Conservation (phyloP, 1,284 basidiomycete species). For the Apiotrichum veenhuisii region DNA sequence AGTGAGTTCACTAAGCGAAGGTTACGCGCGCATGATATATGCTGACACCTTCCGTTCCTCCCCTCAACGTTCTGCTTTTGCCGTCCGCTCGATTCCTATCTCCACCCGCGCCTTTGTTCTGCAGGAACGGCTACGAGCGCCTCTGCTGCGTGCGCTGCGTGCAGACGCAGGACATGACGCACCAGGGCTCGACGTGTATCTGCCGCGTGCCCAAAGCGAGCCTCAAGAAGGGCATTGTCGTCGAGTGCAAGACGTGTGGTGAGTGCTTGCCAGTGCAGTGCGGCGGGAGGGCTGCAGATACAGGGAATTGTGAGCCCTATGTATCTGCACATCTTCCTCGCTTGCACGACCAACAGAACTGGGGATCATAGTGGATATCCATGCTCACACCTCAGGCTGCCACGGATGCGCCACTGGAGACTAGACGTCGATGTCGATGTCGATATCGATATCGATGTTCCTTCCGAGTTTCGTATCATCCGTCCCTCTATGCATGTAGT, state of each 20-base stretch:
- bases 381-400: constrained; percentile 1
- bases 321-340: neutral
- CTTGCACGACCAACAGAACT: neutral
- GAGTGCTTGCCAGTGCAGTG: constrained; percentile 35
- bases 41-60: neutral
- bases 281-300: neutral
- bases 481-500: constrained; percentile 5
- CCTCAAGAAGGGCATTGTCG: constrained; percentile 84
- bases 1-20: constrained; percentile 45
- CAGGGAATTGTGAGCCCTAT: neutral
- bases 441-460: neutral
- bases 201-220: constrained; percentile 95
- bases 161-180: constrained; percentile 98
- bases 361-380: neutral
- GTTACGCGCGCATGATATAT: neutral
- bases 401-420: constrained; percentile 1
- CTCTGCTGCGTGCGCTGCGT: constrained; percentile 96
- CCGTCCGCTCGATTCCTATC: neutral
- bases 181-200: constrained; percentile 97
- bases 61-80: too few relatives aligned
- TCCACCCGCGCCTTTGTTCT: neutral
- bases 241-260: constrained; percentile 97
- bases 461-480: neutral
- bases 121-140: constrained; percentile 85
- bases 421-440: too few relatives aligned